Evolutionary conservation across 1,284 basidiomycete genomes (phyloP).

Genomic region (Cryptococcus maquisensis): DNA sequence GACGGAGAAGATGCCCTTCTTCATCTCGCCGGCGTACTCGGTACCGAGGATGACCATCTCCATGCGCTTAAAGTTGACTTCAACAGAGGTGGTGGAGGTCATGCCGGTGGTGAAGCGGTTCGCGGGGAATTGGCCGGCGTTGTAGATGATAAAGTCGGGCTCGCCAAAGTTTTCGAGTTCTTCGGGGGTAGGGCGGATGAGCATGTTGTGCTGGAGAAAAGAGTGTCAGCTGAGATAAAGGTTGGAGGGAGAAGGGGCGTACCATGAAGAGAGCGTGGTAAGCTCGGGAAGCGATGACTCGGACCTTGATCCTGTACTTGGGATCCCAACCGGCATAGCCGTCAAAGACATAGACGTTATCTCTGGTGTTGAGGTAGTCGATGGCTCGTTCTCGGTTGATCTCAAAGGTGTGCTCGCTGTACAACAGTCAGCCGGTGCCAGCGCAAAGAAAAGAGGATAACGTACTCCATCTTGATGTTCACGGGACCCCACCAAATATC

Average conservation of each 20-base stretch:
- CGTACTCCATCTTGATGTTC: constrained; percentile 99
- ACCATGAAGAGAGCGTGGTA: constrained; percentile 99
- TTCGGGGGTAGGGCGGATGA: constrained; percentile 93
- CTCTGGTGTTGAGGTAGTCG: constrained; percentile 97
- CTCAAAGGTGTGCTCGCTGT: constrained; percentile 87
- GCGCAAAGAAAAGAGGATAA: constrained; percentile 21
- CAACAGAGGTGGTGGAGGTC: constrained; percentile 97
- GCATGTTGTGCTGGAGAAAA: constrained; percentile 83
- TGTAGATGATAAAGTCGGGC: constrained; percentile 99
- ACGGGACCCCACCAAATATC: constrained; percentile 99
- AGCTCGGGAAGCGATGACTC: constrained; percentile 95
- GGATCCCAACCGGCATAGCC: constrained; percentile 92
- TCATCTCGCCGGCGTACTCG: constrained; percentile 99
- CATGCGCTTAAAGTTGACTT: constrained; percentile 99
- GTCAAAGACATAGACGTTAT: constrained; percentile 99
- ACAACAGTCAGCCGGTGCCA: not conserved
- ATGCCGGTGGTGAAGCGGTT: constrained; percentile 99
- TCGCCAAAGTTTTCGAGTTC: constrained; percentile 95
- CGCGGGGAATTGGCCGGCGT: constrained; percentile 99
- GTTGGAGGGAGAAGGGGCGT: constrained; percentile 42
- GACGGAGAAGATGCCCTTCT: constrained; percentile 99
- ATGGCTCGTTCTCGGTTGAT: constrained; percentile 99
- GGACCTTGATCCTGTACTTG: constrained; percentile 99
- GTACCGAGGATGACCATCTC: constrained; percentile 99
- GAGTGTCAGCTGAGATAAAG: not conserved